Conservation (phyloP, 805 yeast species). For the Suhomyces sp. region DNA sequence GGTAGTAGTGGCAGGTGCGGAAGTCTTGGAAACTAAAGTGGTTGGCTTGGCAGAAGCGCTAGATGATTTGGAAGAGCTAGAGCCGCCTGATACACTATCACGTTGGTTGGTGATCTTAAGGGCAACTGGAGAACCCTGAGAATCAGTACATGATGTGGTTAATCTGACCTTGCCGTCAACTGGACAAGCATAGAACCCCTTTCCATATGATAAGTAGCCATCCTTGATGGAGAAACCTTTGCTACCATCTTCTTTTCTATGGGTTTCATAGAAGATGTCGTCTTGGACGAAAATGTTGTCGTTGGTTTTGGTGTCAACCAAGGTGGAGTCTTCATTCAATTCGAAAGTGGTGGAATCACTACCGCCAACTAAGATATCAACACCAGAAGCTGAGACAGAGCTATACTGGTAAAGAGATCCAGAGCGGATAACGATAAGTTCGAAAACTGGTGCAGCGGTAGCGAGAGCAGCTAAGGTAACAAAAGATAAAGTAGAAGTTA, state of each 20-base stretch:
- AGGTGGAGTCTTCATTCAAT: slow-evolving; percentile 22
- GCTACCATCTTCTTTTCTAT: background rate
- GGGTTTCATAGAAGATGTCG: slow-evolving; percentile 4
- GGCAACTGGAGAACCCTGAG: slow-evolving; percentile 8
- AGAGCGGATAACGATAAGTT: slow-evolving; percentile 21
- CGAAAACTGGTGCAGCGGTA: slow-evolving; percentile 20
- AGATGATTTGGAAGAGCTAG: background rate
- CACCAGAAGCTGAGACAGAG: slow-evolving; percentile 7
- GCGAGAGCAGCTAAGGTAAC: slow-evolving; percentile 23
- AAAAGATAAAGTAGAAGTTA: slow-evolving; percentile 16
- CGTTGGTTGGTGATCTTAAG: slow-evolving; percentile 5
- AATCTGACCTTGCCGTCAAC: slow-evolving; percentile 5
- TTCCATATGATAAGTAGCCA: slow-evolving; percentile 13
- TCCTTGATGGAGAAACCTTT: slow-evolving; percentile 11
- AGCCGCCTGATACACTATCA: background rate
- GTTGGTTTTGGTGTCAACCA: slow-evolving; percentile 16
- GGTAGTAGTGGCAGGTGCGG: slow-evolving; percentile 7
- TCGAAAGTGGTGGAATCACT: slow-evolving; percentile 13
- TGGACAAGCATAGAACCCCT: slow-evolving; percentile 13
- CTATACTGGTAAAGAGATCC: slow-evolving; percentile 25
- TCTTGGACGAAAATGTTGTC: slow-evolving; percentile 14
- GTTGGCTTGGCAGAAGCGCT: slow-evolving; percentile 4
- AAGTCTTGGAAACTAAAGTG: slow-evolving; percentile 1
- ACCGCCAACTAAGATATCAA: slow-evolving; percentile 11
- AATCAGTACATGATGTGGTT: slow-evolving; percentile 7